Base-by-base conservation (phyloP, 2,329 filamentous ascomycete genomes). In the Didymella lethalis region DNA sequence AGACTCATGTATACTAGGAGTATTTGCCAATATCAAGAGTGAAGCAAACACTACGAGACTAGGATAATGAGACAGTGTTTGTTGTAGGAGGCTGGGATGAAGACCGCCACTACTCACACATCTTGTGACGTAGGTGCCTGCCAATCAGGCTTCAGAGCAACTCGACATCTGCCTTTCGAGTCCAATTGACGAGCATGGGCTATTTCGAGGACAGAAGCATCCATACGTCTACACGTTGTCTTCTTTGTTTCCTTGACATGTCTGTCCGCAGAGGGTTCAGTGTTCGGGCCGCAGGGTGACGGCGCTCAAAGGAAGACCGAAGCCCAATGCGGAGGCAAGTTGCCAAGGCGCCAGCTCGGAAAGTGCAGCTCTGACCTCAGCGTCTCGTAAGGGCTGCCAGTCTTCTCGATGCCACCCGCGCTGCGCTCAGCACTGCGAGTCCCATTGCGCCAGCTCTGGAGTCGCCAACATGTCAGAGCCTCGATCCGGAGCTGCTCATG, bases 401-500 rank as follows among this genome's bases (percentile, higher is more conserved):
- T 66, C 61, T 58, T 63, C 64, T 63, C 68, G 49, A 77, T 77
- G 75, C 65, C 67, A 63, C 65, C 46, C 52, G 50, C 66, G 60
- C 64, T 71, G 53, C 73, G 71, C 48, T 64, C 64, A 56, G 61
- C 69, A 51, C 28, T 54, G 56, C 56, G 46, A 38, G 46, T 20
- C 11, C 50, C 50, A 18, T 47, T 59, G 56, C 56, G 56, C 46
- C 56, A 46, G 56, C 56, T 54, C 8, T 54, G 50, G 56, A 47
- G 32, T 61, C n/a, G 54, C 65, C 40, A 40, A 45, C 23, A 57
- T 54, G 50, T n/a, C 32, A 28, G 40, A 10, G 43, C 34, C 8
- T 41, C 28, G 3, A 12, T 50, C 2, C 56, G 75, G 51, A 61
- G 58, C 50, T 78, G 76, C 56, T 78, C 76, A 43, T 77, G 74